Evolutionary conservation across 345 rosid species (phyloP).

Genomic region (Kandelia obovata): DNA sequence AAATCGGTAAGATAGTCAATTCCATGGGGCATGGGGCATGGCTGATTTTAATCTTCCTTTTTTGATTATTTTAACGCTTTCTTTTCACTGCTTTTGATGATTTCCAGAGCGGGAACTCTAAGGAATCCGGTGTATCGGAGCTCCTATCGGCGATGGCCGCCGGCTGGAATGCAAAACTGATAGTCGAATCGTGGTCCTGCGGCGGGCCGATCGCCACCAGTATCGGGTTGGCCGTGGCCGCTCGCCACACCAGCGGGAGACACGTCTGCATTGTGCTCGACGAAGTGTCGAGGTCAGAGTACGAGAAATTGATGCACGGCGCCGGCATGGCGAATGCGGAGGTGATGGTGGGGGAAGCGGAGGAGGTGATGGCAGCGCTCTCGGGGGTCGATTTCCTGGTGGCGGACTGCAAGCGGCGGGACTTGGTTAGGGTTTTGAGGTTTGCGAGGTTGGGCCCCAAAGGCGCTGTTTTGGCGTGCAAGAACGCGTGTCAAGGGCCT

Average conservation of each 20-base stretch:
- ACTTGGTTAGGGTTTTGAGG: slow-evolving; percentile 54
- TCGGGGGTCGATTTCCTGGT: slow-evolving; percentile 69
- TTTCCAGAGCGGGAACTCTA: slow-evolving; percentile 45
- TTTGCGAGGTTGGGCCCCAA: slow-evolving; percentile 48
- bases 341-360: slow-evolving; percentile 53
- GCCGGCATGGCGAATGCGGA: slow-evolving; percentile 26
- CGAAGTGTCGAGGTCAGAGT: slow-evolving; percentile 57
- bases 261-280: slow-evolving; percentile 83
- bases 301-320: slow-evolving; percentile 36
- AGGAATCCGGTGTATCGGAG: slow-evolving; percentile 69
- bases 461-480: slow-evolving; percentile 78
- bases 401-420: slow-evolving; percentile 61
- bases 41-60: background rate
- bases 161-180: slow-evolving; percentile 74
- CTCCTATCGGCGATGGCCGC: slow-evolving; percentile 84
- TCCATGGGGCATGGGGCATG: background rate
- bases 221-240: slow-evolving; percentile 70
- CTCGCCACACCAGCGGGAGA: slow-evolving; percentile 60
- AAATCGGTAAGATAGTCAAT: slow-evolving; percentile 38
- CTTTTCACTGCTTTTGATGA: background rate
- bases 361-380: slow-evolving; percentile 46
- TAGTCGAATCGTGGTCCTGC: slow-evolving; percentile 69
- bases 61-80: background rate
- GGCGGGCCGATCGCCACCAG: slow-evolving; percentile 65
- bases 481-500: slow-evolving; percentile 49